A percentile compares a stretch with the other conserved stretches of the same genome.
Evolutionary conservation across 129 eudicot species (phyloP).

Genomic region (Flaveria brownii): DNA sequence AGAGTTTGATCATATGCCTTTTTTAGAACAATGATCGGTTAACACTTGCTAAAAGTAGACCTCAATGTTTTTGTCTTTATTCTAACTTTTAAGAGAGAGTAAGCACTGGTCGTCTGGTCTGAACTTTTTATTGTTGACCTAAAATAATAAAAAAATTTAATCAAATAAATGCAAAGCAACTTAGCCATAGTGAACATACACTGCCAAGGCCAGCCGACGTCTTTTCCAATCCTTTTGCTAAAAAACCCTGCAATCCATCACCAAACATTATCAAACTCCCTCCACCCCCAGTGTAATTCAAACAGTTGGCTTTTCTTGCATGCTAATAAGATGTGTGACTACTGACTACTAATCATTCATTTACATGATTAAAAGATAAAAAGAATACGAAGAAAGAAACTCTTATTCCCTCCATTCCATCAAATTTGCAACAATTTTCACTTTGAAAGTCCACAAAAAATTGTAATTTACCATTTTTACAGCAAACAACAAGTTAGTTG

Average conservation of each 20-base stretch:
- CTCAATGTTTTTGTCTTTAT: not conserved
- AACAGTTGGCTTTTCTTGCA: not conserved
- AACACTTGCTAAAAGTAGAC: not conserved
- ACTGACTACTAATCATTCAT: not conserved
- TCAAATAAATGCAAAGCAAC: constrained; percentile 22
- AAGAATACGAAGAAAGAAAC: constrained; percentile 4
- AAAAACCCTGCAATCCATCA: constrained; percentile 73
- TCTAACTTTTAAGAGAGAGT: not conserved
- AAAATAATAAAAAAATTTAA: not conserved
- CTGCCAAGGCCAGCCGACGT: constrained; percentile 99
- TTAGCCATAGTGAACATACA: constrained; percentile 51
- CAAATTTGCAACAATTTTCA: constrained; percentile 1
- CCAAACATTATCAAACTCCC: constrained; percentile 24
- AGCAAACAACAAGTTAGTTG: constrained; percentile 2
- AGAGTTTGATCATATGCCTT: not conserved
- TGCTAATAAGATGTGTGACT: constrained; percentile 12
- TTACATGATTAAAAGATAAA: not conserved
- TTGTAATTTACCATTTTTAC: constrained; percentile 9
- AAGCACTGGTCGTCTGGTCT: not conserved
- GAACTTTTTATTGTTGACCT: not conserved
- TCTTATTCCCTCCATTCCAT: constrained; percentile 4
- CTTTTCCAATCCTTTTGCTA: constrained; percentile 90
- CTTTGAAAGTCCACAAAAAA: not conserved
- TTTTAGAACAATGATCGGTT: not conserved
- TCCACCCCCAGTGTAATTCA: not conserved